Conservation (phyloP, 2,329 filamentous ascomycete species). For the Botryotinia convoluta region DNA sequence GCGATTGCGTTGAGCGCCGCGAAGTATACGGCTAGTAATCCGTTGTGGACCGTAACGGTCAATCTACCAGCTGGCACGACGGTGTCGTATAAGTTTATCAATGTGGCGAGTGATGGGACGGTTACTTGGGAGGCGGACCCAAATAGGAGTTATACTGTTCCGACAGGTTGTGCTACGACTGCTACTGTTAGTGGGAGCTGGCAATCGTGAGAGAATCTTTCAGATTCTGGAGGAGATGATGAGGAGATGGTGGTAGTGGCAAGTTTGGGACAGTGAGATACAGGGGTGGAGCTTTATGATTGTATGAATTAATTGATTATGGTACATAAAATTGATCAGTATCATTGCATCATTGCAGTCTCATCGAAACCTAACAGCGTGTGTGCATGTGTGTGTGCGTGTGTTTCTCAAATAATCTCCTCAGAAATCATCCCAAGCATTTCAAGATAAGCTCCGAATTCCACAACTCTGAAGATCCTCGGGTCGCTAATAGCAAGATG, state of each 20-base stretch:
- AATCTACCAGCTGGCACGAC: constrained; percentile 53
- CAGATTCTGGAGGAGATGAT: neutral
- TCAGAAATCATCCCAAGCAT: neutral
- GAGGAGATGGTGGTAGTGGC: neutral
- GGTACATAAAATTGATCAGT: neutral
- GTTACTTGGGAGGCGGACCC: constrained; percentile 63
- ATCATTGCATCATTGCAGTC: neutral
- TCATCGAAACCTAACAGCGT: neutral
- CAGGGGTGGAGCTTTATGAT: neutral
- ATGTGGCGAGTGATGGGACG: constrained; percentile 52
- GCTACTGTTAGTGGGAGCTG: constrained; percentile 30
- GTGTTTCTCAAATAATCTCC: neutral
- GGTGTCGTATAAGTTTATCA: constrained; percentile 69
- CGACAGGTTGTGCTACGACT: constrained; percentile 30
- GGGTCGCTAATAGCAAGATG: neutral
- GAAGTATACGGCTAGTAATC: constrained; percentile 57
- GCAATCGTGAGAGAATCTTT: constrained; percentile 20
- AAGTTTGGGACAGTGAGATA: neutral
- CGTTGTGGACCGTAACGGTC: constrained; percentile 59
- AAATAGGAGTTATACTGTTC: constrained; percentile 35
- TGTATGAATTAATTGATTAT: neutral
- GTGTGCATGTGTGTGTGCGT: neutral
- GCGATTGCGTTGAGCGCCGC: constrained; percentile 57
- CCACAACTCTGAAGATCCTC: neutral
- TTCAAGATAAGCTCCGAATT: neutral